phyloP scores from a whole-genome alignment of 371 early-diverging fungal genomes.

The Syncephalastrum racemosum region DNA sequence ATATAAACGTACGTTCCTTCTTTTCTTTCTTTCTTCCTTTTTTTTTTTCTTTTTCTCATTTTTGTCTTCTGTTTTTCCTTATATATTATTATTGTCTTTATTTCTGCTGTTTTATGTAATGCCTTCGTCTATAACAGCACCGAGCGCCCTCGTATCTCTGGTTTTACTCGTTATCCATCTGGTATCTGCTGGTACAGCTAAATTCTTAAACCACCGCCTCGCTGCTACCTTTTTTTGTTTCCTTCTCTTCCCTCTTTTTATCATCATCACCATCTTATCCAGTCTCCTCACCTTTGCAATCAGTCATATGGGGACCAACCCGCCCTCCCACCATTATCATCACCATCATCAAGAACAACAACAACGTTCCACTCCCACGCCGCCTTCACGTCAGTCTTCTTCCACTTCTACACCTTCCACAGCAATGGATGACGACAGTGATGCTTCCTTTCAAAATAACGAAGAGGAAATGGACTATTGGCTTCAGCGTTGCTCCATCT shows the following conservation, averaged over 20 bases:
- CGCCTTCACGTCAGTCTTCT: slow-evolving; percentile 6
- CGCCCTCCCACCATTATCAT: slow-evolving; percentile 5
- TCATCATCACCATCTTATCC: slow-evolving; percentile 15
- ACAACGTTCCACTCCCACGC: not conserved
- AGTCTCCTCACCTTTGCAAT: slow-evolving; percentile 13
- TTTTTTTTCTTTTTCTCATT: not conserved
- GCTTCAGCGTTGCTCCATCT: slow-evolving; percentile 66
- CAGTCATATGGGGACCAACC: slow-evolving; percentile 14
- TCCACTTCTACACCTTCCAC: slow-evolving; percentile 26
- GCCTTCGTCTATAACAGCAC: not conserved
- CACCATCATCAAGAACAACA: slow-evolving; percentile 5
- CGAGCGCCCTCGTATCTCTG: too few species aligned
- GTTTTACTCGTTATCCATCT: too few species aligned
- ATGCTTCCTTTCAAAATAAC: not conserved
- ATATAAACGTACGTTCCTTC: slow-evolving; percentile 4
- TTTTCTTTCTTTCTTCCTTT: slow-evolving; percentile 7
- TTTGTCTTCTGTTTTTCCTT: not conserved
- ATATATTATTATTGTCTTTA: not conserved
- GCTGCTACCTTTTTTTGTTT: slow-evolving; percentile 11
- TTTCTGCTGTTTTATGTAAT: slow-evolving; percentile 2
- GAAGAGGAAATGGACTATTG: slow-evolving; percentile 55
- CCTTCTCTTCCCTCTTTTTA: slow-evolving; percentile 15
- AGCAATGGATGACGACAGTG: slow-evolving; percentile 21
- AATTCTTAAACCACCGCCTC: slow-evolving; percentile 10
- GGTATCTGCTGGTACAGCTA: too few species aligned